Evolutionary conservation across 306 rosid genomes (phyloP).

Genomic region (Parietaria judaica): DNA sequence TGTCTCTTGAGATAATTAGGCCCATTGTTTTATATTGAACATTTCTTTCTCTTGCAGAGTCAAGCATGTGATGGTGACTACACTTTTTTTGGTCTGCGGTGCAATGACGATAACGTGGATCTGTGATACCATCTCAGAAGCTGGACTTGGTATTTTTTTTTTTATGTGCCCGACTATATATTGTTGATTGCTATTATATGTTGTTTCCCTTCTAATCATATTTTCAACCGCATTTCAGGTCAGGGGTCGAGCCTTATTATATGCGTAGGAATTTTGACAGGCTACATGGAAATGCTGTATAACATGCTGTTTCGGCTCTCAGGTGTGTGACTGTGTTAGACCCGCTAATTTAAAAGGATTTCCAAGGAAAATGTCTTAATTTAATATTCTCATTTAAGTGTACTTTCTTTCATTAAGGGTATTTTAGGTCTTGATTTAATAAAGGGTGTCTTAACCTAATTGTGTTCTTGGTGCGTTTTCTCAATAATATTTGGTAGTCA

Average conservation of each 20-base stretch:
- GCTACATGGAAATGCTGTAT: constrained; percentile 82
- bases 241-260: constrained; percentile 91
- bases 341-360: no score
- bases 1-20: no score
- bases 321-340: constrained; percentile 36
- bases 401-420: no score
- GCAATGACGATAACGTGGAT: constrained; percentile 94
- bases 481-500: no score
- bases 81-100: constrained; percentile 74
- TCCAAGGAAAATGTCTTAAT: no score
- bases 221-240: constrained; percentile 53
- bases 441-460: no score
- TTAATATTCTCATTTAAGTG: no score
- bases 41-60: constrained; percentile 47
- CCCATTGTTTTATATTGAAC: no score
- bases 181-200: neutral
- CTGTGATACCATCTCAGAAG: constrained; percentile 91
- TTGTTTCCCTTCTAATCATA: neutral
- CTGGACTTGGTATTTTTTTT: constrained; percentile 77
- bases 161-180: neutral
- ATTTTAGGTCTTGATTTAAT: no score
- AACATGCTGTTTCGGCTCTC: constrained; percentile 92
- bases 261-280: constrained; percentile 88
- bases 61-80: constrained; percentile 84
- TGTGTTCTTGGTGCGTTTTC: no score